Percentiles rank a stretch among this genome's conserved stretches.
phyloP scores from a whole-genome alignment of 2,329 filamentous ascomycete species.

The Dactylella cylindrospora region DNA sequence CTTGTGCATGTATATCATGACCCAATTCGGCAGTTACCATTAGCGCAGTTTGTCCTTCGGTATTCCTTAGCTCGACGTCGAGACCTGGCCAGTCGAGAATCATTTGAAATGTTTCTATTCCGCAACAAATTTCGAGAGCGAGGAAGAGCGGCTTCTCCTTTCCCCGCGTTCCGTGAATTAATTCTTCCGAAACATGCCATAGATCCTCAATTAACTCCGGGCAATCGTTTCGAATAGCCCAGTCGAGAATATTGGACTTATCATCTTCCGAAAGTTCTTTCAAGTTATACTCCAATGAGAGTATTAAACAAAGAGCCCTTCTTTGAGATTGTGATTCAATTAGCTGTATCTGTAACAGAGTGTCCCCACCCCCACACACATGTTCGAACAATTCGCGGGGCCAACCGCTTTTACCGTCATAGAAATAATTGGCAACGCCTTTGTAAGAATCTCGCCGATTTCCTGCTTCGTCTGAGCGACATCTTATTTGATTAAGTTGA shows the following conservation, averaged over 20 bases:
- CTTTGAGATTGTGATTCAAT: background rate
- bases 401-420: background rate
- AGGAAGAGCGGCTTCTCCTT: background rate
- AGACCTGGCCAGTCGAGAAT: slow-evolving; percentile 4
- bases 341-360: background rate
- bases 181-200: background rate
- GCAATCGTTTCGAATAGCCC: slow-evolving; percentile 1
- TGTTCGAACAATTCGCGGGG: background rate
- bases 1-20: background rate
- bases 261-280: background rate
- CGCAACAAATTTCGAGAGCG: background rate
- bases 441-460: background rate
- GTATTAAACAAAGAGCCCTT: background rate
- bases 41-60: background rate
- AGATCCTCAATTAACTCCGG: slow-evolving; percentile 9
- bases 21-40: background rate
- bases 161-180: background rate
- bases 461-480: background rate
- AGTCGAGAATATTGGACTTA: background rate
- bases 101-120: background rate
- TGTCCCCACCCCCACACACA: background rate
- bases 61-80: background rate
- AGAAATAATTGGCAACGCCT: background rate
- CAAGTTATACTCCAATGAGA: background rate
- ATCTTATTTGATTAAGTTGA: background rate